phyloP scores from a whole-genome alignment of 2,329 filamentous ascomycete genomes.

The Rugonectria rugulosa region DNA sequence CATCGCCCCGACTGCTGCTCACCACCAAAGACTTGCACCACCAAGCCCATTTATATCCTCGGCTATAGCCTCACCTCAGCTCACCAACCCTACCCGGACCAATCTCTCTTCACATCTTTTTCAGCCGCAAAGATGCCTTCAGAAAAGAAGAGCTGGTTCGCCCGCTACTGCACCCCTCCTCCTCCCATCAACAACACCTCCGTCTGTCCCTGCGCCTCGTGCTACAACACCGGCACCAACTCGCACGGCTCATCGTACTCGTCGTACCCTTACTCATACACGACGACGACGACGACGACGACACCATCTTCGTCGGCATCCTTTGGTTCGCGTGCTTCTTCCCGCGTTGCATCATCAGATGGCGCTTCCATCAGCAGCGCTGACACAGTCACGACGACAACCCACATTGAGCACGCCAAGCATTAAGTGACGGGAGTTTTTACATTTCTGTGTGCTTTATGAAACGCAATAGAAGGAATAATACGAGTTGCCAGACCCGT shows the following conservation, averaged over 20 bases:
- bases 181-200: conserved; percentile 46
- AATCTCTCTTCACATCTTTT: not conserved
- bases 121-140: conserved; percentile 40
- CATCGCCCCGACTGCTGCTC: not conserved
- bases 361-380: conserved; percentile 35
- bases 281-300: too few relatives aligned
- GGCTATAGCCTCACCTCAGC: too few relatives aligned
- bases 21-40: too few relatives aligned
- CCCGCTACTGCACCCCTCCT: conserved; percentile 50
- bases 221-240: conserved; percentile 41
- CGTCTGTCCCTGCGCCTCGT: conserved; percentile 47
- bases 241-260: conserved; percentile 16
- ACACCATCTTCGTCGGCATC: conserved; percentile 10
- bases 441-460: conserved; percentile 15
- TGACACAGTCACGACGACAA: conserved; percentile 29
- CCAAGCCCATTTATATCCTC: conserved; percentile 1
- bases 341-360: conserved; percentile 27
- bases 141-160: conserved; percentile 47
- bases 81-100: not conserved
- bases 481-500: too few relatives aligned
- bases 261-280: conserved; percentile 7
- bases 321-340: not conserved
- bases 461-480: too few relatives aligned
- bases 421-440: conserved; percentile 19
- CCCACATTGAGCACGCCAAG: conserved; percentile 35